Base-by-base conservation (phyloP, 1,284 basidiomycete species). In the Sporisorium iseilematis-ciliati region DNA sequence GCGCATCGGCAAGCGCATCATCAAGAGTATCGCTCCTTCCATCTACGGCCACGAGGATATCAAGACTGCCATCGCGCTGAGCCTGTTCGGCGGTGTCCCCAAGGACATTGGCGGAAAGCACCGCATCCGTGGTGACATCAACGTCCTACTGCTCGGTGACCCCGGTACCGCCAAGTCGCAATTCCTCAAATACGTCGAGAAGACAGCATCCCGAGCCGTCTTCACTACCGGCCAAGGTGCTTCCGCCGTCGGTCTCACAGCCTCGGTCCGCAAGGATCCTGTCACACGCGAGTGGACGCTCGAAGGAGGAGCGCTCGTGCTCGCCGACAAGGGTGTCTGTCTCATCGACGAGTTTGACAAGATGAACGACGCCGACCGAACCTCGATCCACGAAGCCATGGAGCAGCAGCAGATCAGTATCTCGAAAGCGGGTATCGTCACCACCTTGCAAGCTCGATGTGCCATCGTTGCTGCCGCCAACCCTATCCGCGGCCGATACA, bases 321-420 rank as follows among this genome's bases (percentile, higher is more conserved):
- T 99, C 25, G 97, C 96, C 0, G 96, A 99, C 87, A 97, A 97
- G 87, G 96, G 96, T n/a, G 93, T 93, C 40, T 99, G 97, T 82
- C 88, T 99, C 35, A 99, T 99, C 79, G 96, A 99, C 87, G 97
- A 99, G 87, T 99, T 99, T 86, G 96, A 99, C 89, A 99, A 99
- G 89, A 99, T 99, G 96, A 99, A 99, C 87, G 96, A 99, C 82
- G 90, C 93, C 21, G 87, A 87, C 61, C 61, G 82, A 75, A 98
- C 96, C 12, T 98, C 95, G 7, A 99, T 99, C 81, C 97, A 99
- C 88, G 96, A 99, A 86, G 97, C 97, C 2, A 99, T 99, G 96
- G 96, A 99, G 86, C 96, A 99, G 87, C 96, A 99, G 85, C 92
- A 93, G n/a, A 99, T 99, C 80, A 98, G 96, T 1, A 98, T 99